Evolutionary conservation across 345 rosid species (phyloP).

Genomic region (Microcos paniculata): DNA sequence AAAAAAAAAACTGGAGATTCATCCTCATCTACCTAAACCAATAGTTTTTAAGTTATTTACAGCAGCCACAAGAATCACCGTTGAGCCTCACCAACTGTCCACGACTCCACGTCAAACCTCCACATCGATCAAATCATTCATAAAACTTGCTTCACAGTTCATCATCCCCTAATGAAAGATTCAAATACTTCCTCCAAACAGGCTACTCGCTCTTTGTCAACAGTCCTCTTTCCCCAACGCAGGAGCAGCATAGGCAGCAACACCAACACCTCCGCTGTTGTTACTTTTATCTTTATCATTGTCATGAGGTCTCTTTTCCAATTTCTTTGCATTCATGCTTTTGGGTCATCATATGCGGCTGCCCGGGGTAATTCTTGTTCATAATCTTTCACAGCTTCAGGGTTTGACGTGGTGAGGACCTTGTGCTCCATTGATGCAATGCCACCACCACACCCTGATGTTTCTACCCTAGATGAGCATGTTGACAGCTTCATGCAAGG

Average conservation of each 20-base stretch:
- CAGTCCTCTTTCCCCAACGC: background rate
- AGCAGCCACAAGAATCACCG: background rate
- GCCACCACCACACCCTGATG: conserved; percentile 1
- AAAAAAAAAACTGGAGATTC: background rate
- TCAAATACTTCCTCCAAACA: background rate
- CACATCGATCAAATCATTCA: background rate
- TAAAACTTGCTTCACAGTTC: background rate
- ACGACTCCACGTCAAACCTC: background rate
- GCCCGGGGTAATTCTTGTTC: conserved; percentile 3
- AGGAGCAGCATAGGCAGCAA: background rate
- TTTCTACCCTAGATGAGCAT: conserved; percentile 1
- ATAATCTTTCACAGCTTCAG: conserved; percentile 17
- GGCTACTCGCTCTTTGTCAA: background rate
- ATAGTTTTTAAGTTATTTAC: background rate
- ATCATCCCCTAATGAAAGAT: background rate
- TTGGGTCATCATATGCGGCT: background rate
- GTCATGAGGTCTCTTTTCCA: conserved; percentile 3
- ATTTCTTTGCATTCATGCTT: background rate
- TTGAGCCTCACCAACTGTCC: background rate
- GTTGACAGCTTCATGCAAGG: conserved; percentile 5
- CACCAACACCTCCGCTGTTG: background rate
- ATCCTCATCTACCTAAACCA: background rate
- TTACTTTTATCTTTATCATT: conserved; percentile 1
- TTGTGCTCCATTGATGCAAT: conserved; percentile 11
- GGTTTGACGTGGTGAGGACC: background rate